These are phyloP conservation scores for Lasiodiplodia citricola DNA, from an alignment of 2,329 filamentous ascomycete species.

Conservation along the genomic window DNA sequence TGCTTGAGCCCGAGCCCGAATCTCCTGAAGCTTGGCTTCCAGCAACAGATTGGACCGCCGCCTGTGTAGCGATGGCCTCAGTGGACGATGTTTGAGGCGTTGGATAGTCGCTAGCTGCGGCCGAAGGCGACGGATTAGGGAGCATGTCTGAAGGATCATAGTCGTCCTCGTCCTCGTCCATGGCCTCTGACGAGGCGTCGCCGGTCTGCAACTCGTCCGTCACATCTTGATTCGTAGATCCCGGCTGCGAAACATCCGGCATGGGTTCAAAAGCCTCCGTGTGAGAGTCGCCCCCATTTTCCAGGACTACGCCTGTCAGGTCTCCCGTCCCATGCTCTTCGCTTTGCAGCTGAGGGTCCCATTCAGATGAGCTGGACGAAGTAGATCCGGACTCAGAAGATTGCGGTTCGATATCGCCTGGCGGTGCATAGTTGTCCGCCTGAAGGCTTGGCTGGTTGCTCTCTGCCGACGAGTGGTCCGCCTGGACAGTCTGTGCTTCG, in stretches of 20 bases:
- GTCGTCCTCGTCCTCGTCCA: conserved; percentile 29
- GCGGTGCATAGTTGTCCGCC: conserved; percentile 27
- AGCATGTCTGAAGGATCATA: conserved; percentile 43
- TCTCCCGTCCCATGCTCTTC: not conserved
- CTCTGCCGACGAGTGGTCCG: not conserved
- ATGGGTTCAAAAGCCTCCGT: not conserved
- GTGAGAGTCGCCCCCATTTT: not conserved
- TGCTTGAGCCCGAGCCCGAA: not conserved
- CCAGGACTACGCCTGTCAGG: no score
- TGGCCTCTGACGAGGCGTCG: conserved; percentile 20
- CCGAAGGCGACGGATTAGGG: conserved; percentile 29
- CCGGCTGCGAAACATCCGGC: not conserved
- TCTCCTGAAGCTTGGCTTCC: not conserved
- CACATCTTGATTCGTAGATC: not conserved
- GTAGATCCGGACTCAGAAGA: conserved; percentile 27
- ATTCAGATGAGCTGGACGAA: not conserved
- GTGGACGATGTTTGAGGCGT: conserved; percentile 1
- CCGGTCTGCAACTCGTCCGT: conserved; percentile 34
- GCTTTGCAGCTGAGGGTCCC: not conserved
- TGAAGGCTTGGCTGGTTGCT: not conserved
- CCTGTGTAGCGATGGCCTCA: not conserved
- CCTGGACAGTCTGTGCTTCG: not conserved
- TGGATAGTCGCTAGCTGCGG: not conserved
- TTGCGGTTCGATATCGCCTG: conserved; percentile 31
- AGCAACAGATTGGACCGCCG: not conserved